A percentile compares a stretch with the other conserved stretches of the same genome.
phyloP scores from a whole-genome alignment of 192 early-diverging fungal species.

The Cetraspora pellucida region DNA sequence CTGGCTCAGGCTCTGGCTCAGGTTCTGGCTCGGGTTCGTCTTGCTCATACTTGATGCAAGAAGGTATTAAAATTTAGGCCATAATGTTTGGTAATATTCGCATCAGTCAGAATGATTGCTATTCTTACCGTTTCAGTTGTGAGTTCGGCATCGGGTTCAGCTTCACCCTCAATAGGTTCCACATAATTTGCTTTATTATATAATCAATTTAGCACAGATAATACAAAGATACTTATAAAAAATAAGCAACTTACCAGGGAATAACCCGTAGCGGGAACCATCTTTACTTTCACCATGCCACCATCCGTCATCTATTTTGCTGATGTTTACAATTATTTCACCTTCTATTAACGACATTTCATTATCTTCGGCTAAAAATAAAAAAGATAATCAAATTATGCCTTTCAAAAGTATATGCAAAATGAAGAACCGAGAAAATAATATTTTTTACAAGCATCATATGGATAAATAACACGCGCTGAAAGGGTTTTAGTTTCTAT shows the following conservation, averaged over 20 bases:
- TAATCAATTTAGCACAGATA: background rate
- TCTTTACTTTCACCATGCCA: slow-evolving; percentile 84
- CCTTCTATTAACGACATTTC: slow-evolving; percentile 85
- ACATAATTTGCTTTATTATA: slow-evolving; percentile 46
- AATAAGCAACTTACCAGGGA: slow-evolving; percentile 65
- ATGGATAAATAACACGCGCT: no score
- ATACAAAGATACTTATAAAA: background rate
- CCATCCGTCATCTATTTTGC: slow-evolving; percentile 89
- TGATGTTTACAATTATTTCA: slow-evolving; percentile 77
- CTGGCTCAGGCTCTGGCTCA: slow-evolving; percentile 36
- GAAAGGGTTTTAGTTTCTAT: no score
- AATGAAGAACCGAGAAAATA: background rate
- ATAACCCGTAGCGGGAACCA: slow-evolving; percentile 74
- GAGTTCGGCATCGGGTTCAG: slow-evolving; percentile 11
- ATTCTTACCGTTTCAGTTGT: background rate
- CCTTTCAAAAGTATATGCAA: background rate
- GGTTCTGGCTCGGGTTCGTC: slow-evolving; percentile 18
- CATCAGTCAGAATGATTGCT: background rate
- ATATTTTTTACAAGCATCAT: no score
- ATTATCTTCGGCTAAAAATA: slow-evolving; percentile 59
- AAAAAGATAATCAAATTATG: background rate
- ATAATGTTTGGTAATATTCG: background rate
- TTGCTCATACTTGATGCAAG: slow-evolving; percentile 1
- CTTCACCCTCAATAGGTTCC: slow-evolving; percentile 32
- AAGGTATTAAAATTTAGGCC: background rate